Evolutionary conservation across 2,329 filamentous ascomycete genomes (phyloP), one percentile per base, ranked within the genome.

Genomic region (Thelonectria blattea): DNA sequence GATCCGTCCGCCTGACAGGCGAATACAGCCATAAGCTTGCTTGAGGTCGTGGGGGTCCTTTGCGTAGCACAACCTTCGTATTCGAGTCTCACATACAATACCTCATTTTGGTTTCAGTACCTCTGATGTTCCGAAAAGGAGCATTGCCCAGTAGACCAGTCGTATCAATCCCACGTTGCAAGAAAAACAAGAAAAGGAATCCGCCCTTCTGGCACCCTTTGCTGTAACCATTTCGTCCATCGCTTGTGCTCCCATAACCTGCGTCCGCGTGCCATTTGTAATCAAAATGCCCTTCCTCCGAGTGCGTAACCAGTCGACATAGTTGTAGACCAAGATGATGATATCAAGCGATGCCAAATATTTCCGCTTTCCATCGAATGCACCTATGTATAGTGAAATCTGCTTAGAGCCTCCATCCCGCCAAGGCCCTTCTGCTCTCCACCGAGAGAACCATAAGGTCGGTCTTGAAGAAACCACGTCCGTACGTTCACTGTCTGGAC

Each of bases 381-480:
- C 6, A 37, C 15, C 2, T 15, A 12, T 15, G 34, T 37, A 7
- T 14, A 12, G 15, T 37, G 12, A 37, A 37, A 37, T 7, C 34
- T 43, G 41, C 9, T 3, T 17, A 18, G 3, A 52, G 53, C 57
- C 34, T 53, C 52, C 45, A 47, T 41, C 46, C 52, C 14, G 18
- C 46, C 52, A 22, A 52, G 49, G 52, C 52, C 55, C 56, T 56
- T 56, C 56, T 56, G 43, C 56, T 24, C 32, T 39, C 47, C 41
- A 18, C 39, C 22, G 30, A 22, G 39, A 39, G 17, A 34, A 18
- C 24, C 32, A 56, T 15, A 17, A 45, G 24, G 24, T n/a, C 42
- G 34, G 52, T 47, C 41, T 41, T 56, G 46, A 39, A 17, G n/a
- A 24, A 24, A n/a, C 48, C 22, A 17, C 14, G 10, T 27, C 49